Base-by-base conservation (phyloP, 345 rosid genomes). In the Arabidopsis thaliana region DNA sequence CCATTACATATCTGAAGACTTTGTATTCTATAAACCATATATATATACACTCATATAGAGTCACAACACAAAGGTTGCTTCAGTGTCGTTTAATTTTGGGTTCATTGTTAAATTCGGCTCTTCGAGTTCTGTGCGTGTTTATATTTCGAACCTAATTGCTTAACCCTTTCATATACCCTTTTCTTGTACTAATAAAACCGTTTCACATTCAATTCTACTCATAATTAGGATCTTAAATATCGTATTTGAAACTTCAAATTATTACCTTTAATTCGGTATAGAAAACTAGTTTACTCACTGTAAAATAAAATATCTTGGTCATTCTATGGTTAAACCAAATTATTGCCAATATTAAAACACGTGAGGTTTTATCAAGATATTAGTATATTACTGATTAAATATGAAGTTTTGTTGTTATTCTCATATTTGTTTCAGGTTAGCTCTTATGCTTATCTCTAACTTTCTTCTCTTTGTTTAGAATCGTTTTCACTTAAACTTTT, bases 81-180 rank as follows among this genome's bases (percentile, higher is more conserved):
- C 67, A 58, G 1, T 44, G 57, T 44, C 22, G 28, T 56, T 74
- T 55, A 64, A 41, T 55, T 53, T 41, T 44, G 4, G 6, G 10
- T 74, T 74, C 34, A 3, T 20, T 59, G 53, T 20, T n/a, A 24
- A 67, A 42, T 50, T 45, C 48, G 58, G 24, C 75, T 42, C 49
- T 69, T 69, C 52, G 70, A 8, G 65, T 76, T 76, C 69, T 69
- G 58, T 61, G 70, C 63, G 32, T 24, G 23, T 63, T 76, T 42
- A 22, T 52, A 61, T 23, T 42, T 52, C 50, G 11, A 69, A 52
- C 41, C 34, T 52, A 34, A 36, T 53, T 53, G 45, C 10, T 59
- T 50, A 60, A 60, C 16, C 79, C 41, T 61, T 76, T 69, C 75
- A 44, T 55, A 33, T 52, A 28, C 78, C 63, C 16, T 10, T 11